phyloP scores from a whole-genome alignment of 306 rosid genomes.

The Styphnolobium japonicum region DNA sequence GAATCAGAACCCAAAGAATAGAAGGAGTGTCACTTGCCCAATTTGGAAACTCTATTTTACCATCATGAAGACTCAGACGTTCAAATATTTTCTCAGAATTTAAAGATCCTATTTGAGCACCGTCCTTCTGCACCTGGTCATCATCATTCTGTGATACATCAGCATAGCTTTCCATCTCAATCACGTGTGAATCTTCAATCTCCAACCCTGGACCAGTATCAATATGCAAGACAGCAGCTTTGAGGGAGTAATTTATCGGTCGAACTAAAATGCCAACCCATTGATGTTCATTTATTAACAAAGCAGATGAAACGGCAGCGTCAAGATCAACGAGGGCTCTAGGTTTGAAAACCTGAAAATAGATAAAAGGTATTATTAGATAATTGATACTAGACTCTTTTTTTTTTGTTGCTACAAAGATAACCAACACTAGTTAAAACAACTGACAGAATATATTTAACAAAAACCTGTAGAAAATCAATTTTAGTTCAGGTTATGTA shows the following conservation, averaged over 20 bases:
- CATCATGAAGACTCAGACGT: constrained; percentile 54
- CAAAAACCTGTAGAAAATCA: constrained; percentile 4
- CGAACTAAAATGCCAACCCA: constrained; percentile 89
- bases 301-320: constrained; percentile 87
- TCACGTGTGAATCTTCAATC: constrained; percentile 60
- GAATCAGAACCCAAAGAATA: constrained; percentile 85
- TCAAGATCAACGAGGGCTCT: constrained; percentile 95
- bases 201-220: constrained; percentile 97
- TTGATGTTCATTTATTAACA: constrained; percentile 90
- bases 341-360: constrained; percentile 74
- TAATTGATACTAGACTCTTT: background rate
- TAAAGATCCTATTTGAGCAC: constrained; percentile 40
- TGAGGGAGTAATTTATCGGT: constrained; percentile 87
- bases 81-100: constrained; percentile 49
- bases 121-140: constrained; percentile 35
- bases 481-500: background rate
- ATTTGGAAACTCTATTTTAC: constrained; percentile 84
- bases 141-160: constrained; percentile 41
- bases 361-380: constrained; percentile 29
- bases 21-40: constrained; percentile 88
- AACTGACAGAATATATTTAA: background rate
- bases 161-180: constrained; percentile 79
- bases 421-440: background rate
- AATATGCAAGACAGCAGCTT: constrained; percentile 80
- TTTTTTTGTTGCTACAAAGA: background rate